Evolutionary conservation across 1,284 basidiomycete species (phyloP), one percentile per base, ranked within the genome.

Genomic region (Ceratobasidium sp.): DNA sequence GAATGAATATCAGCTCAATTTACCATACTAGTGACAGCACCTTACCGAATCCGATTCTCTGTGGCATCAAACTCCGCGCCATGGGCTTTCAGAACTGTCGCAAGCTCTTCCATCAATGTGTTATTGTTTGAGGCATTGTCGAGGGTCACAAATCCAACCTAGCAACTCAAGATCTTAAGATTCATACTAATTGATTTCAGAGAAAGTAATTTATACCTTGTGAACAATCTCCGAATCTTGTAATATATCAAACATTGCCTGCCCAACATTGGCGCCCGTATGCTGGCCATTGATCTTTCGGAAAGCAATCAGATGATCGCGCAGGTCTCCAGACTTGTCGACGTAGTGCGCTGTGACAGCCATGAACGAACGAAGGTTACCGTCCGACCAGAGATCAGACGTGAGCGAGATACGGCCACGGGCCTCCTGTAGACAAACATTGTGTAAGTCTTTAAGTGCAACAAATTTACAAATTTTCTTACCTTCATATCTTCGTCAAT

Each of bases 121-220:
- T 75, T 50, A 14, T 67, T 66, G 41, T 67, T 75, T 14, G 63
- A 66, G 1, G 73, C 63, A 41, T 75, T 75, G 54, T 75, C 73
- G 11, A 65, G 45, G 31, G 73, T 75, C 29, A 53, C 54, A 29
- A 11, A 56, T n/a, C 73, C 73, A 57, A 57, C 51, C 69, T 73
- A 59, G 5, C 36, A 41, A 57, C 11, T 41, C n/a, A 29, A 8
- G 50, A 17, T 50, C 15, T 36, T 29, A 11, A 41, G 36, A 41
- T 41, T 41, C 11, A 5, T 11, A 41, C 36, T 41, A 47, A 53
- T 19, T 15, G 33, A 51, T 33, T 41, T 33, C 31, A 9, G 15
- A 66, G 24, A 54, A 36, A 53, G 27, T 24, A 36, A 57, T 31
- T 22, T 48, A 71, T 44, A 59, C 69, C 47, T 51, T 24, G 6